These are phyloP conservation scores for Trapa bicornis DNA, from an alignment of 345 rosid genomes.

Conservation along the genomic window DNA sequence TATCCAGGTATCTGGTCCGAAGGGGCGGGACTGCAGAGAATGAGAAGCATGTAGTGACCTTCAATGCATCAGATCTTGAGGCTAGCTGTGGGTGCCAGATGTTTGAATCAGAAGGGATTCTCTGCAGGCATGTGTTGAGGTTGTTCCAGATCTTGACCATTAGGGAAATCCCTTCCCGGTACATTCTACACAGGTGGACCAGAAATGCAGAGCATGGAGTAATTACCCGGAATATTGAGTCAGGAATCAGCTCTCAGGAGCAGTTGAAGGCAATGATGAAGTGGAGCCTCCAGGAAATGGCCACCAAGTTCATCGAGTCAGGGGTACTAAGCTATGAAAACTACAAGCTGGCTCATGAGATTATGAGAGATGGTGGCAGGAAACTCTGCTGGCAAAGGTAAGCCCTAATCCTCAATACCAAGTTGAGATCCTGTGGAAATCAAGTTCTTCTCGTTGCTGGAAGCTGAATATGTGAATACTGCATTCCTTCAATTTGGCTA, in stretches of 20 bases:
- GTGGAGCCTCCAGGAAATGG: conserved; percentile 89
- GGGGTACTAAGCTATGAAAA: conserved; percentile 60
- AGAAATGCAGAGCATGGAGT: conserved; percentile 71
- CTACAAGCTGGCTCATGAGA: conserved; percentile 69
- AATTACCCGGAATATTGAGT: conserved; percentile 38
- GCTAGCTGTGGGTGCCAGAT: conserved; percentile 78
- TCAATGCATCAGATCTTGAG: conserved; percentile 45
- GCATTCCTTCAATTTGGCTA: too few species aligned
- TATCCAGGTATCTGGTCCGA: conserved; percentile 51
- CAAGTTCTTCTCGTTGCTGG: too few species aligned
- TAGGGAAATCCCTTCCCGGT: conserved; percentile 59
- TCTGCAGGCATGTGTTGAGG: conserved; percentile 70
- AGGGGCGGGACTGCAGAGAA: conserved; percentile 50
- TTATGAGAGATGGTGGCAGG: conserved; percentile 68
- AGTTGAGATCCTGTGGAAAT: too few species aligned
- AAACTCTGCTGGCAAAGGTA: conserved; percentile 62
- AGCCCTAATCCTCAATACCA: background rate
- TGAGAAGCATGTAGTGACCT: conserved; percentile 59
- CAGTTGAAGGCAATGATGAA: conserved; percentile 53
- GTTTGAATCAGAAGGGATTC: conserved; percentile 83
- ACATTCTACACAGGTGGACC: conserved; percentile 78
- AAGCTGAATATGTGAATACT: too few species aligned
- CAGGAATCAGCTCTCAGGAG: conserved; percentile 49
- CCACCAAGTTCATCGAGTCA: conserved; percentile 60
- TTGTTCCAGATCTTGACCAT: conserved; percentile 58